Evolutionary conservation across 2,329 filamentous ascomycete genomes (phyloP), one percentile per base, ranked within the genome.

Genomic region (Scopulariopsis brevicaulis): DNA sequence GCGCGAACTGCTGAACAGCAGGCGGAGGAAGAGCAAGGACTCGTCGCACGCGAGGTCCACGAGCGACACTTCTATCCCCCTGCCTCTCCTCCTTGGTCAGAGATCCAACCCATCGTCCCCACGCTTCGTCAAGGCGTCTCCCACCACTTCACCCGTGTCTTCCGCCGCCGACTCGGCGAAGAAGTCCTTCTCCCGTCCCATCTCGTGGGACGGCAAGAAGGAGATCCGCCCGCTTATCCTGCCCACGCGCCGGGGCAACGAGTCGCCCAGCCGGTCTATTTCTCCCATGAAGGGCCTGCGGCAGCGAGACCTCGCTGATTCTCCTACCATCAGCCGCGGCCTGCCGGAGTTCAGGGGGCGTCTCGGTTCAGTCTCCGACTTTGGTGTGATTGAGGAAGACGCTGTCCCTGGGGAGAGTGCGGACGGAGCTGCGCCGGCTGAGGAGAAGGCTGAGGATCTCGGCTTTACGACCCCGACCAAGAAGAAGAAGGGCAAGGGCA

Each of bases 161-260:
- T 62, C 68, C 10, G 62, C 66, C n/a, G 62, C 66, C 0, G 66
- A 67, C 15, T 32, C 28, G 8, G 60, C 67, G 20, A 65, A 69
- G 15, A 76, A 72, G 63, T 69, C 71, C 50, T 46, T 46, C 40
- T 65, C 75, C 24, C 76, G 83, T 5, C 81, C 81, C 14, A 82
- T 74, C 14, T 85, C 81, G 0, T 85, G 82, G 82, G 82, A 84
- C 52, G 25, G 51, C 25, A 53, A 53, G 25, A 79, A 81, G 58
- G 90, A 94, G 66, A 86, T 92, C 65, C 85, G 88, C 63, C 92
- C 92, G 0, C 74, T 96, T 10, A 93, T 89, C 70, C 83, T 96
- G 24, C 82, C 55, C 34, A 20, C 55, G 20, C 55, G 55, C 48
- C 48, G 24, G 28, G 55, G 48, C 10, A 22, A 48, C 35, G 55